Evolutionary conservation across 2,329 filamentous ascomycete genomes (phyloP).

Genomic region (Penicillium frequentans): DNA sequence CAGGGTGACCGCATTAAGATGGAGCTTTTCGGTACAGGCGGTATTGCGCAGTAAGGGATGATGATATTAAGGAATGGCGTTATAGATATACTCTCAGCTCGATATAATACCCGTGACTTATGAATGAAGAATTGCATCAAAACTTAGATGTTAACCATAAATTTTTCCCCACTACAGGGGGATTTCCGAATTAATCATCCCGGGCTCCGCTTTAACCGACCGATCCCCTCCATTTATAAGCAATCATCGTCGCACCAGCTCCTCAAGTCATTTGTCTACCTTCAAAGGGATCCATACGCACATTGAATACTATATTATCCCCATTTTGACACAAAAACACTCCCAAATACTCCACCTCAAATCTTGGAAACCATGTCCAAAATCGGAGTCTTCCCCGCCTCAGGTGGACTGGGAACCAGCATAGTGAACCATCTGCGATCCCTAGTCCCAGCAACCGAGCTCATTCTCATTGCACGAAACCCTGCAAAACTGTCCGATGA

Average conservation of each 20-base stretch:
- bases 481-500: conserved; percentile 20
- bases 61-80: neutral
- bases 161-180: neutral
- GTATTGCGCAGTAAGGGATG: conserved; percentile 16
- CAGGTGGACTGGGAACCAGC: conserved; percentile 54
- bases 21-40: conserved; percentile 67
- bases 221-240: neutral
- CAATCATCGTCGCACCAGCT: neutral
- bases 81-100: neutral
- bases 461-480: conserved; percentile 50
- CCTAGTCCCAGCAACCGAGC: conserved; percentile 43
- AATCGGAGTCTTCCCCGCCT: conserved; percentile 48
- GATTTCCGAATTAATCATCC: neutral
- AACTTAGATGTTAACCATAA: neutral
- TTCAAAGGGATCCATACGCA: too few relatives aligned
- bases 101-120: neutral
- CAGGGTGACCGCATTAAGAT: conserved; percentile 60
- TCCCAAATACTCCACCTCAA: neutral
- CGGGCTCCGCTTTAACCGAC: neutral
- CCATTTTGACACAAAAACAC: neutral
- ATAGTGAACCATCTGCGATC: conserved; percentile 51
- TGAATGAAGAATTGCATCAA: neutral
- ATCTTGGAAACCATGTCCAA: conserved; percentile 1
- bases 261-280: too few relatives aligned
- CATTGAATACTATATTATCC: too few relatives aligned